Conservation (phyloP, 148 eudicot species). For the Camellia granthamiana region DNA sequence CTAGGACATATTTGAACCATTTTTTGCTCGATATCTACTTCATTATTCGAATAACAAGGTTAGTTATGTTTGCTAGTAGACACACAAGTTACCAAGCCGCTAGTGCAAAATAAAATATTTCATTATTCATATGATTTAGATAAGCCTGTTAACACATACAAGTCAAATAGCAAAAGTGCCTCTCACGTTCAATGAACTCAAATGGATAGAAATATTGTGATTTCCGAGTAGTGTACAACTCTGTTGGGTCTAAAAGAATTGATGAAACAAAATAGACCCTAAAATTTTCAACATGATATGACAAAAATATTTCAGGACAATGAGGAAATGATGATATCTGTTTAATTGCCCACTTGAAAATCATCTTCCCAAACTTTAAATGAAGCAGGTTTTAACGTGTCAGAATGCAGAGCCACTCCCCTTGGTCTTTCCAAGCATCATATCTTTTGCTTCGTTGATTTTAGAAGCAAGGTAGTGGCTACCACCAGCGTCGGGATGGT, state of each 20-base stretch:
- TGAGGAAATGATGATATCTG: background rate
- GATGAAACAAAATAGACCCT: constrained; percentile 7
- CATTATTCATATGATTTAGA: too few species aligned
- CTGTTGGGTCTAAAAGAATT: constrained; percentile 1
- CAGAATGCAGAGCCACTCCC: constrained; percentile 36
- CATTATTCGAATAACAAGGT: too few species aligned
- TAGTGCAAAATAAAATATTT: too few species aligned
- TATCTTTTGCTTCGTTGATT: constrained; percentile 51
- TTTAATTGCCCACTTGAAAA: background rate
- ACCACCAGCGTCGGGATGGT: constrained; percentile 58
- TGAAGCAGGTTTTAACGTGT: background rate
- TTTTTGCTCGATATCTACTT: too few species aligned
- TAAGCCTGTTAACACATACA: too few species aligned
- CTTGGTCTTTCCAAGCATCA: constrained; percentile 40
- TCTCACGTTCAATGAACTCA: background rate
- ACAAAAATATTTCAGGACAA: background rate
- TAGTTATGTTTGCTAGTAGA: too few species aligned
- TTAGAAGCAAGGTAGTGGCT: constrained; percentile 58
- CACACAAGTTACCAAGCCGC: too few species aligned
- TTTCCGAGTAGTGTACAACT: constrained; percentile 9
- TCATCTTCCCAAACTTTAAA: background rate
- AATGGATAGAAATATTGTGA: background rate
- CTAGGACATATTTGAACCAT: too few species aligned
- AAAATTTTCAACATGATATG: background rate
- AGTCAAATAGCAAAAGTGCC: background rate